These are phyloP conservation scores for Penicillium thymicola DNA, from an alignment of 2,329 filamentous ascomycete species.

Conservation along the genomic window DNA sequence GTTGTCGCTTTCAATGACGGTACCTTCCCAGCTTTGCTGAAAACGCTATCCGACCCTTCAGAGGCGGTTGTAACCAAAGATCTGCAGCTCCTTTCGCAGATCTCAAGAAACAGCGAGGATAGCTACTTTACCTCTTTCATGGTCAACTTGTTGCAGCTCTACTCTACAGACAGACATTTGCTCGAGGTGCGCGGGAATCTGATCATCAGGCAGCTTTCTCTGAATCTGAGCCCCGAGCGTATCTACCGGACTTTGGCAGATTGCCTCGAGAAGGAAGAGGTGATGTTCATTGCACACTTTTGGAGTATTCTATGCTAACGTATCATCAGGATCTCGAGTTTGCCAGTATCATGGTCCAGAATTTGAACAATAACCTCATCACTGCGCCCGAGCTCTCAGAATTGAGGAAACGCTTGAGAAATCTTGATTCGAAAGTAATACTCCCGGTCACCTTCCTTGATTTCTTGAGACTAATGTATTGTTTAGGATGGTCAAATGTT, in stretches of 20 bases:
- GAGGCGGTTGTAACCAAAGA: conserved; percentile 96
- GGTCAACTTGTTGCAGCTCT: conserved; percentile 91
- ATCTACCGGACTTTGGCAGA: conserved; percentile 96
- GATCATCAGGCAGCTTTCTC: conserved; percentile 91
- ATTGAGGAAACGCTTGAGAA: conserved; percentile 81
- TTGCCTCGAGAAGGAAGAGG: conserved; percentile 92
- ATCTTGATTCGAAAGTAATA: conserved; percentile 75
- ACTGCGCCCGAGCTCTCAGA: conserved; percentile 93
- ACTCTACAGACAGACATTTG: conserved; percentile 87
- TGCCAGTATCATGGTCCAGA: conserved; percentile 99
- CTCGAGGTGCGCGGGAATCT: conserved; percentile 91
- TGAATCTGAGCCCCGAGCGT: conserved; percentile 86
- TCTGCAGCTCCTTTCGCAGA: conserved; percentile 88
- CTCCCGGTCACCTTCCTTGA: not conserved
- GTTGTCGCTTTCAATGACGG: conserved; percentile 95
- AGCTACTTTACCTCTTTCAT: conserved; percentile 98
- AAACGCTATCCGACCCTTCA: conserved; percentile 91
- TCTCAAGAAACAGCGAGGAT: conserved; percentile 93
- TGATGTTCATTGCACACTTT: conserved; percentile 15
- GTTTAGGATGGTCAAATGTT: conserved; percentile 84
- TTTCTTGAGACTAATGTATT: conserved; percentile 16
- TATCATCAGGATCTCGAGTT: conserved; percentile 77
- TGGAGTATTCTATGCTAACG: conserved; percentile 6
- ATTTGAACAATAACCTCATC: conserved; percentile 97
- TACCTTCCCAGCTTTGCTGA: conserved; percentile 91